Evolutionary conservation across 106 monocot genomes (phyloP).

Genomic region (Dactylorhiza incarnata): DNA sequence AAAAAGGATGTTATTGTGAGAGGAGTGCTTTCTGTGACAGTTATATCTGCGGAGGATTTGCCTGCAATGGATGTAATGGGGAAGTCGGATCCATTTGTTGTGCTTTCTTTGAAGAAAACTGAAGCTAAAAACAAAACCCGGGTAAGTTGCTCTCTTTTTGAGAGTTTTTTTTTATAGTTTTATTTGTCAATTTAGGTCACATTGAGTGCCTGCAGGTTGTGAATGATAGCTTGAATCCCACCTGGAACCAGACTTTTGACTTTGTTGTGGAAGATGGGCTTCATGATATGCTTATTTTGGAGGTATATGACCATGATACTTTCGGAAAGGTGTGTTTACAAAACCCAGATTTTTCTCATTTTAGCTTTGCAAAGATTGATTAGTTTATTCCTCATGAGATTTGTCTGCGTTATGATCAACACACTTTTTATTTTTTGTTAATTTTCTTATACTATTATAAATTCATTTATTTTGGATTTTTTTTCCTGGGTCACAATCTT

Average conservation of each 20-base stretch:
- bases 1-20: conserved; percentile 87
- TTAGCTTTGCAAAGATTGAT: not conserved
- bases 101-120: conserved; percentile 75
- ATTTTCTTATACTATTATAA: too few species aligned
- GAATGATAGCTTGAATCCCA: conserved; percentile 82
- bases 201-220: conserved; percentile 53
- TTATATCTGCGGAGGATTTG: conserved; percentile 87
- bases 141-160: conserved; percentile 26
- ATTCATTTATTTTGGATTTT: too few species aligned
- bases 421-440: too few species aligned
- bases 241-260: conserved; percentile 97
- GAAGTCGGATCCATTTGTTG: conserved; percentile 89
- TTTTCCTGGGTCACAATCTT: too few species aligned
- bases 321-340: conserved; percentile 65
- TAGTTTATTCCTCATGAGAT: not conserved
- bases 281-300: conserved; percentile 97
- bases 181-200: not conserved
- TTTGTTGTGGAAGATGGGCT: conserved; percentile 97
- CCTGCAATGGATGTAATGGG: conserved; percentile 88
- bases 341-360: not conserved
- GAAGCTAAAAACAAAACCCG: conserved; percentile 84
- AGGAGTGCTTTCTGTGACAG: conserved; percentile 89
- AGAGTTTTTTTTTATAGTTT: not conserved
- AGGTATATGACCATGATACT: conserved; percentile 87
- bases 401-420: too few species aligned